Conservation (phyloP, 2,329 filamentous ascomycete genomes). For the Exophiala spinifera region DNA sequence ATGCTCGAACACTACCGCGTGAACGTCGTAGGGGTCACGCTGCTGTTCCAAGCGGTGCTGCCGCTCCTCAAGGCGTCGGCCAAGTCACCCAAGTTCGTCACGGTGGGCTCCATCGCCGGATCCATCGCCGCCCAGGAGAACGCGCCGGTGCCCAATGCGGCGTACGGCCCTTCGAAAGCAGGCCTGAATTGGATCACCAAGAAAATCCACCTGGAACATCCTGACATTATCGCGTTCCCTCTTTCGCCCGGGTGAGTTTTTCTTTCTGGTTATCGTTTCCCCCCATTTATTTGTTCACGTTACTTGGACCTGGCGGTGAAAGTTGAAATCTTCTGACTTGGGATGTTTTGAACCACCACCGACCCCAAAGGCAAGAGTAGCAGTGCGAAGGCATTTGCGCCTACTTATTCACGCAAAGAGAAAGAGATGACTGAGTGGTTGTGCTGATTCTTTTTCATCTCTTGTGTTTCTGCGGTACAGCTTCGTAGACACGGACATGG, state of each 20-base stretch:
- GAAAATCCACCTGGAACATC: conserved; percentile 26
- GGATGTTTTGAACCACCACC: no score
- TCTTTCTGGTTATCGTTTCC: conserved; percentile 6
- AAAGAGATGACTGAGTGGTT: no score
- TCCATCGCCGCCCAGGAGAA: background rate
- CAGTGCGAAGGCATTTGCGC: no score
- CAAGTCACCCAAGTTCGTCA: background rate
- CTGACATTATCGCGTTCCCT: conserved; percentile 26
- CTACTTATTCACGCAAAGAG: no score
- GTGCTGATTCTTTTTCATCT: no score
- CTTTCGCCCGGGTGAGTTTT: conserved; percentile 31
- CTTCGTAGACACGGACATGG: conserved; percentile 27
- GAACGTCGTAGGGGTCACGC: conserved; percentile 37
- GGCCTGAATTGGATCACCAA: conserved; percentile 24
- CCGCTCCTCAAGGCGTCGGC: conserved; percentile 33
- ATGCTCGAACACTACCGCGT: conserved; percentile 39
- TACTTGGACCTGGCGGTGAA: no score
- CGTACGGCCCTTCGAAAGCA: conserved; percentile 29
- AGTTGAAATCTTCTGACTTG: no score
- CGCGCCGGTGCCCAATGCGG: background rate
- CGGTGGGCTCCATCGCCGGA: background rate
- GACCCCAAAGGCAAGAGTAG: no score
- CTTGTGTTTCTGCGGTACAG: no score
- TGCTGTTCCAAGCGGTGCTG: conserved; percentile 35
- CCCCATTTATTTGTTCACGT: no score